Evolutionary conservation across 306 rosid genomes (phyloP).

Genomic region (Cercis canadensis): DNA sequence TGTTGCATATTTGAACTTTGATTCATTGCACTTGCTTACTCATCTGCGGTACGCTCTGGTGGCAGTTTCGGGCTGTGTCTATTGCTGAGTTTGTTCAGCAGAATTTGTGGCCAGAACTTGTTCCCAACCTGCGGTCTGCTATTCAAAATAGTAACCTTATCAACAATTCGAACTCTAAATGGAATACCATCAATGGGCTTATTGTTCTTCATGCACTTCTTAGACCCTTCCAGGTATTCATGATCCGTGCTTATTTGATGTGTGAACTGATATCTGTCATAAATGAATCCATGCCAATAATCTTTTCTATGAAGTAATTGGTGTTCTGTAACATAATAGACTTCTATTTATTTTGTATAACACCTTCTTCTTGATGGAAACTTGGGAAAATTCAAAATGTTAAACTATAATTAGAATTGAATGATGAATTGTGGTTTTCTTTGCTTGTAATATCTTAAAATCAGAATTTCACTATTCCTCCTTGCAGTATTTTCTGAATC

Average conservation of each 20-base stretch:
- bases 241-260: neutral
- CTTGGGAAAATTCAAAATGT: constrained; percentile 7
- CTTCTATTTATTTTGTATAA: neutral
- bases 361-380: neutral
- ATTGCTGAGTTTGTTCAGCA: constrained; percentile 72
- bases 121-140: constrained; percentile 68
- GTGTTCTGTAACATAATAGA: neutral
- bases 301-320: no score
- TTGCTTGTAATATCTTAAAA: constrained; percentile 25
- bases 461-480: constrained; percentile 22
- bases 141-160: constrained; percentile 71
- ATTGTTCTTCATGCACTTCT: constrained; percentile 74
- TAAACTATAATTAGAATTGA: neutral
- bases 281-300: no score
- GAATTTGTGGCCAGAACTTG: constrained; percentile 75
- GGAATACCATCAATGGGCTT: constrained; percentile 70
- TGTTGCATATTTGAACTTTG: neutral
- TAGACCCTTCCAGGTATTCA: constrained; percentile 83
- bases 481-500: constrained; percentile 82
- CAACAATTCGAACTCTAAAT: constrained; percentile 41
- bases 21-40: neutral
- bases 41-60: constrained; percentile 9
- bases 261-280: no score
- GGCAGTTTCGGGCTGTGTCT: constrained; percentile 69
- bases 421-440: constrained; percentile 14